Percentiles rank a stretch among this genome's conserved stretches.
These are phyloP conservation scores for Fusarium sp. DNA, from an alignment of 2,329 filamentous ascomycete genomes.

Conservation along the genomic window DNA sequence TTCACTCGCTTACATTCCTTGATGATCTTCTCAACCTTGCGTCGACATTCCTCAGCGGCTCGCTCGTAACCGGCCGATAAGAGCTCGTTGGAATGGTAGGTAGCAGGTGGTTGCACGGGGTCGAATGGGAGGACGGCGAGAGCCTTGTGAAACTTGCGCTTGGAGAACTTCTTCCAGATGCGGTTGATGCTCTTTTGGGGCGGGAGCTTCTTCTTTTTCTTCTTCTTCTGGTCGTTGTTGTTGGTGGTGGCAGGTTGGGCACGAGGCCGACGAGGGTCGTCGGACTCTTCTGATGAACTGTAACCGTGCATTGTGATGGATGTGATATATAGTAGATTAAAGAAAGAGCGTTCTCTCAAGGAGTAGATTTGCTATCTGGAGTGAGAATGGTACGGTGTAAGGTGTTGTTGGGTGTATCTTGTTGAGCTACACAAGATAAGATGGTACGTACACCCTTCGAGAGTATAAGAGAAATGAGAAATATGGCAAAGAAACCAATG, in stretches of 20 bases:
- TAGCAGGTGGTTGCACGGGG: slow-evolving; percentile 60
- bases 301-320: slow-evolving; percentile 52
- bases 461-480: neutral
- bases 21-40: slow-evolving; percentile 68
- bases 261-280: slow-evolving; percentile 53
- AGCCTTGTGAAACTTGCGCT: slow-evolving; percentile 69
- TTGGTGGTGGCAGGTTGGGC: slow-evolving; percentile 46
- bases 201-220: slow-evolving; percentile 58
- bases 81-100: slow-evolving; percentile 65
- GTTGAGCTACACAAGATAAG: neutral
- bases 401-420: neutral
- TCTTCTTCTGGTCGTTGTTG: slow-evolving; percentile 57
- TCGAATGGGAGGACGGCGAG: slow-evolving; percentile 72
- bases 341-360: neutral
- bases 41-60: slow-evolving; percentile 68
- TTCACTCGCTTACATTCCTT: slow-evolving; percentile 76
- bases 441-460: neutral
- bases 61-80: slow-evolving; percentile 68
- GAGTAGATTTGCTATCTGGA: neutral
- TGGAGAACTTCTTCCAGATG: slow-evolving; percentile 70
- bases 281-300: slow-evolving; percentile 60
- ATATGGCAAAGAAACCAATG: neutral
- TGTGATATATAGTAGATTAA: neutral
- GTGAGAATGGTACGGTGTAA: neutral
- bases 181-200: slow-evolving; percentile 73